Conservation (phyloP, 139 green algal species). For the Nannochloris sp. region DNA sequence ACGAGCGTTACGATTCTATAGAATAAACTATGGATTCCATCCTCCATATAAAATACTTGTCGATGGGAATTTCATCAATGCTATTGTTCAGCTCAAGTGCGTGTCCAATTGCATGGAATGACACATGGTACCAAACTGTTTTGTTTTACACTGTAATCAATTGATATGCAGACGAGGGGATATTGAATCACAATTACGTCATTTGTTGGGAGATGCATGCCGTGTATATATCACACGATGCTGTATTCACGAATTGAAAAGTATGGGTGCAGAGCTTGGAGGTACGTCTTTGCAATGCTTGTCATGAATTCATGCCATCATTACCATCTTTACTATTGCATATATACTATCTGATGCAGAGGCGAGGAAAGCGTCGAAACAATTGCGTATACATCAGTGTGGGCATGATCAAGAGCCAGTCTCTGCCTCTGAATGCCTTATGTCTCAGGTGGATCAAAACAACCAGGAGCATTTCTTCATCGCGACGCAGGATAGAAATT, state of each 20-base stretch:
- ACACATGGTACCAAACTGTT: too few species aligned
- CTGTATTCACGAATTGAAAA: too few species aligned
- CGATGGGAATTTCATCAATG: constrained; percentile 73
- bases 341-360: not conserved
- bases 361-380: constrained; percentile 1
- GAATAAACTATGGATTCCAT: constrained; percentile 50
- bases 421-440: constrained; percentile 45
- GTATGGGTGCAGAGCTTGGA: too few species aligned
- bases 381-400: constrained; percentile 51
- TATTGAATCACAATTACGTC: too few species aligned
- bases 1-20: constrained; percentile 51
- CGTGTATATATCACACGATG: too few species aligned
- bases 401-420: constrained; percentile 28
- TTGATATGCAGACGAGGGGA: not conserved
- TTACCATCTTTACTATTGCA: not conserved
- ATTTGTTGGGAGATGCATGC: too few species aligned
- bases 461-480: constrained; percentile 49
- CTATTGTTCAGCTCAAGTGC: constrained; percentile 46
- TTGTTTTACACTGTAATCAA: too few species aligned
- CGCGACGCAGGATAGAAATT: constrained; percentile 36
- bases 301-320: not conserved
- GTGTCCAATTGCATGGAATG: constrained; percentile 1
- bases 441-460: constrained; percentile 17
- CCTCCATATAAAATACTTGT: constrained; percentile 69
- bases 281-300: not conserved